Base-by-base conservation (phyloP, 352 stramenopile genomes). In the Phytophthora uliginosa region DNA sequence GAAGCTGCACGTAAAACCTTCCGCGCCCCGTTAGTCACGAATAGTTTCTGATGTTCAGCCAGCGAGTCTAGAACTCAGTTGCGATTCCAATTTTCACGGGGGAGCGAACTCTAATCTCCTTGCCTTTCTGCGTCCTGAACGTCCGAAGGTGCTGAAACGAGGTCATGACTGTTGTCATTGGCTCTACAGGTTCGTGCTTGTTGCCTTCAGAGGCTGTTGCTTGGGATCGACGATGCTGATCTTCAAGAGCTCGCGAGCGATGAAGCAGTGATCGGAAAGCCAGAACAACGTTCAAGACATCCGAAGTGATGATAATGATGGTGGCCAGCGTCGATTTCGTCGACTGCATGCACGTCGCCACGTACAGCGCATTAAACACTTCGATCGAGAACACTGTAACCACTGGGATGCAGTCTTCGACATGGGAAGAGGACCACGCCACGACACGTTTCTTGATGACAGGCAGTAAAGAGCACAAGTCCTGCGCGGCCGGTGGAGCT, bases 281-380 rank as follows among this genome's bases (percentile, higher is more conserved):
- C 18, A 66, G 26, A 3, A 53, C 13, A 5, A 52, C 69, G 9
- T 70, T 65, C 26, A 81, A 10, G 9, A 64, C 51, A 28, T 79
- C 69, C 34, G 75, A 53, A 1, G n/a, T 38, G 13, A 79, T 80
- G 33, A 80, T 65, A 4, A 66, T 17, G 1, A 54, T 31, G 2
- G 71, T 79, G 0, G 67, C 73, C 2, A 64, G 18, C 22, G 34
- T 63, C 0, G 73, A 81, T 53, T 74, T 77, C 7, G 67, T 56
- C 24, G 33, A 63, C 38, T 84, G 71, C 71, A 84, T 80, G n/a
- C 71, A 76, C 0, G 55, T 69, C 1, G 65, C 58, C 13, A 75
- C 59, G 50, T 80, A 82, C 6, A 84, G 53, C 5, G 71, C 62
- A 38, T 80, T 79, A 20, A 82, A 84, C 2, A 84, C 73, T 26